Evolutionary conservation across 2,329 filamentous ascomycete genomes (phyloP).

Genomic region (Trichoderma arundinaceum): DNA sequence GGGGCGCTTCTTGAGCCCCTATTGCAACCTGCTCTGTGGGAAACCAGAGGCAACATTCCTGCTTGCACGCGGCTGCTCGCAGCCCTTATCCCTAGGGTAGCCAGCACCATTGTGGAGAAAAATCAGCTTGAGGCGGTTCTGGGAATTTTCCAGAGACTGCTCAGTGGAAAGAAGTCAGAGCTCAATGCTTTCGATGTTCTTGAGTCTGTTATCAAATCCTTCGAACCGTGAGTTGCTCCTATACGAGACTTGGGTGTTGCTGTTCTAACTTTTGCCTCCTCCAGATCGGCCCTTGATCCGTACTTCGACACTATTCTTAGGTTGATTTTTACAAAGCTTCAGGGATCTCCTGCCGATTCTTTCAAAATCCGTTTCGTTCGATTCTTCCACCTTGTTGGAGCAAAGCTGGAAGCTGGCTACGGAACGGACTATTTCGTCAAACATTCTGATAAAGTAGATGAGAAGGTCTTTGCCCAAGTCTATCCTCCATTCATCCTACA

Average conservation of each 20-base stretch:
- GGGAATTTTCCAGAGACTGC: slow-evolving; percentile 93
- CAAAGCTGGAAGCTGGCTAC: slow-evolving; percentile 76
- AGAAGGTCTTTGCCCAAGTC: slow-evolving; percentile 78
- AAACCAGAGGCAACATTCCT: slow-evolving; percentile 89
- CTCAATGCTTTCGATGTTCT: slow-evolving; percentile 87
- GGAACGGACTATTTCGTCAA: slow-evolving; percentile 91
- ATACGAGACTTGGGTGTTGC: neutral
- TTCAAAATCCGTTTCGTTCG: slow-evolving; percentile 87
- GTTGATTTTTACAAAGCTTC: slow-evolving; percentile 78
- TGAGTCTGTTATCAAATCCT: slow-evolving; percentile 75
- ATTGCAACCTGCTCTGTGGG: slow-evolving; percentile 84
- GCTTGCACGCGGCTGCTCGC: slow-evolving; percentile 84
- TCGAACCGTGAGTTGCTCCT: slow-evolving; percentile 66
- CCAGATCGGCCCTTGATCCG: slow-evolving; percentile 67
- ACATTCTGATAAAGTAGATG: slow-evolving; percentile 81
- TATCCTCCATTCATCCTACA: slow-evolving; percentile 88
- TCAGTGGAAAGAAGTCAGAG: slow-evolving; percentile 83
- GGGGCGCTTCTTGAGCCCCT: slow-evolving; percentile 78
- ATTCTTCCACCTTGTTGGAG: slow-evolving; percentile 92
- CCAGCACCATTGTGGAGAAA: slow-evolving; percentile 72
- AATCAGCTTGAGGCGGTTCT: slow-evolving; percentile 87
- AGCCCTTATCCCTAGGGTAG: slow-evolving; percentile 80
- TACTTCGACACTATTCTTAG: slow-evolving; percentile 83
- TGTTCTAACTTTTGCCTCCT: slow-evolving; percentile 1
- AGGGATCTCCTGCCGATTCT: slow-evolving; percentile 73